Conservation (phyloP, 2,329 filamentous ascomycete genomes). For the Volutella citrinella region DNA sequence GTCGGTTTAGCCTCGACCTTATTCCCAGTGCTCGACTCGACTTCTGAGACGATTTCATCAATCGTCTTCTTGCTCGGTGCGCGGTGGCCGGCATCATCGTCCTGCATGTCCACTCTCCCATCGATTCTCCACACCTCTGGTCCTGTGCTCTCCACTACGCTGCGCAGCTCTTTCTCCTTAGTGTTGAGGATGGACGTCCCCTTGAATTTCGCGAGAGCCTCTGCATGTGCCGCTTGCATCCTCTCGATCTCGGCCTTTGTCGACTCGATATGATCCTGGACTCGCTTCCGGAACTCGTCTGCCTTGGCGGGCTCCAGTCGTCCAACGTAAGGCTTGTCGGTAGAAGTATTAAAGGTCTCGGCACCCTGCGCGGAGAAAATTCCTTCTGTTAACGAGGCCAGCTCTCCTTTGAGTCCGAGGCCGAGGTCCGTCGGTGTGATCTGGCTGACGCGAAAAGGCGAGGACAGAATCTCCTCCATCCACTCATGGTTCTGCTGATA, state of each 20-base stretch:
- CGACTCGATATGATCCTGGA: conserved; percentile 67
- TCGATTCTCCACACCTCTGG: conserved; percentile 64
- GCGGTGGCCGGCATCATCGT: conserved; percentile 40
- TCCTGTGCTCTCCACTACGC: conserved; percentile 58
- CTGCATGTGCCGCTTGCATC: conserved; percentile 76
- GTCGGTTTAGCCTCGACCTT: conserved; percentile 62
- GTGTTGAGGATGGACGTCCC: conserved; percentile 66
- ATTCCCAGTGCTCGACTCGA: conserved; percentile 69
- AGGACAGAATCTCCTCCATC: conserved; percentile 97
- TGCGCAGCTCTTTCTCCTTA: conserved; percentile 74
- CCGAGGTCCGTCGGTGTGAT: conserved; percentile 87
- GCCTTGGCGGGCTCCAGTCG: conserved; percentile 73
- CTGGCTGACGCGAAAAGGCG: conserved; percentile 79
- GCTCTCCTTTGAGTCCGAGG: conserved; percentile 77
- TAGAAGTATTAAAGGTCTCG: conserved; percentile 42
- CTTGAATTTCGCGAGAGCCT: conserved; percentile 71
- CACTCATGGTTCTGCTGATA: conserved; percentile 97
- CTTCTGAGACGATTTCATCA: conserved; percentile 70
- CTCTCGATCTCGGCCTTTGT: conserved; percentile 80
- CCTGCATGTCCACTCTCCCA: conserved; percentile 48
- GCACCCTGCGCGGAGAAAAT: conserved; percentile 68
- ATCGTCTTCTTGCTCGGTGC: conserved; percentile 50
- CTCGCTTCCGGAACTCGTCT: conserved; percentile 78
- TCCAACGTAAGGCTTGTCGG: conserved; percentile 57
- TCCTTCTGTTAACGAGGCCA: conserved; percentile 77